A percentile compares a stretch with the other conserved stretches of the same genome.
Evolutionary conservation across 2,329 filamentous ascomycete genomes (phyloP).

Genomic region (Fusarium musae): DNA sequence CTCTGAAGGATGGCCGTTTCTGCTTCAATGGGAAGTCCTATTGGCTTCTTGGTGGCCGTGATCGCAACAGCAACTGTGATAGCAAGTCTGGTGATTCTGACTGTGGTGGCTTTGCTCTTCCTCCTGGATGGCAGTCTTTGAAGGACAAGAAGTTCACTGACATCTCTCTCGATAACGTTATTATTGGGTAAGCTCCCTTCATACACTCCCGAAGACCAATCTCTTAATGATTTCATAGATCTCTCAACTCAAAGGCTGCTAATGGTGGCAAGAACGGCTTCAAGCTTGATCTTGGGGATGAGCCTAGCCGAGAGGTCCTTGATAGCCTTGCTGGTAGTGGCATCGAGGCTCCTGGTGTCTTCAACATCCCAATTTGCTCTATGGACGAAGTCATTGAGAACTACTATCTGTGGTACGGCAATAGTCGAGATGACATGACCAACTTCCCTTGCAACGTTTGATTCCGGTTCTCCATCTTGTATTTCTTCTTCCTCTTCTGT

Average conservation of each 20-base stretch:
- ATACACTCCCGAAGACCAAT: fast-evolving
- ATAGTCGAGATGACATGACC: constrained; percentile 3
- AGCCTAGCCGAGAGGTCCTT: constrained; percentile 10
- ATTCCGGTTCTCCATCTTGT: neutral
- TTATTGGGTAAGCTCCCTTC: neutral
- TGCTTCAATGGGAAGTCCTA: constrained; percentile 11
- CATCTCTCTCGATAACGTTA: constrained; percentile 14
- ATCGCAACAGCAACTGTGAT: neutral
- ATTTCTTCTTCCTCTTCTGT: fast-evolving
- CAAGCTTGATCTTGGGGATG: constrained; percentile 5
- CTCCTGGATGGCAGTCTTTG: constrained; percentile 8
- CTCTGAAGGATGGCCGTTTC: constrained; percentile 1
- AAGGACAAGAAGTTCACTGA: constrained; percentile 12
- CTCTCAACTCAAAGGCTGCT: constrained; percentile 17
- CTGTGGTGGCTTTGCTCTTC: constrained; percentile 9
- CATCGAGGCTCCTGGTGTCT: constrained; percentile 21
- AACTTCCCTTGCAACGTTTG: constrained; percentile 28
- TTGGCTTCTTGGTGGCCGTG: constrained; percentile 13
- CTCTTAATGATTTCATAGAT: neutral
- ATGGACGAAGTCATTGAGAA: constrained; percentile 27
- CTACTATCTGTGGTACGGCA: constrained; percentile 10
- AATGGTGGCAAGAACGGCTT: constrained; percentile 22
- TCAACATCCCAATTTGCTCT: constrained; percentile 19
- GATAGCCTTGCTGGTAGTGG: constrained; percentile 11
- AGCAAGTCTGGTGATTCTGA: constrained; percentile 1